Evolutionary conservation across 306 rosid species (phyloP), one percentile per base, ranked within the genome.

Genomic region (Vigna unguiculata): DNA sequence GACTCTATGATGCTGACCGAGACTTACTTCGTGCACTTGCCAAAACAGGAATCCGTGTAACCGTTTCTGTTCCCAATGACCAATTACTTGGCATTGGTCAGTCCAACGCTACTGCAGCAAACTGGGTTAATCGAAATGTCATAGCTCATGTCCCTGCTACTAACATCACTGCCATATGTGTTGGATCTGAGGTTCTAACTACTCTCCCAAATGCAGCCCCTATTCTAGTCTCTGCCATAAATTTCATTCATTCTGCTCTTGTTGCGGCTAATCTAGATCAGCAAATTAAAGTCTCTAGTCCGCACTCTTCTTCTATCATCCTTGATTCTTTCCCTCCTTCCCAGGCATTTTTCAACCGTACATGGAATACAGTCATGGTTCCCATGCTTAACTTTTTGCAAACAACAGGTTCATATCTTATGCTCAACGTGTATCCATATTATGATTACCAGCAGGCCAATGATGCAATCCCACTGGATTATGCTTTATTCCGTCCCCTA

Each of bases 281-380:
- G 62, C 96, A 90, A 78, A 85, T 93, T 43, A 91, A 85, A 86
- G 97, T 93, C 81, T 93, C 98, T 16, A 93, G 85, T 7, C 92
- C 98, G 21, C 93, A 88, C 78, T 74, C 98, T 34, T 88, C 98
- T 36, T 90, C 98, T 80, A 75, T 93, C 71, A 90, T 93, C 77
- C 93, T 93, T 0, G 97, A 90, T 81, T 93, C 98, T 6, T 93
- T 93, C 84, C 98, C 98, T n/a, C 98, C 98, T 55, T 93, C 98
- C 21, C 97, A 93, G 72, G 98, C 98, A 69, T 91, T 90, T 86
- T 93, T 93, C 73, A 93, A 93, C 70, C 97, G 91, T 40, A 77
- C 98, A 19, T 93, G 98, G 98, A 85, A 93, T 75, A 91, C 93
- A 0, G 98, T 93, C 72, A 82, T 90, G 91, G 87, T 90, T 47